phyloP scores from a whole-genome alignment of 306 rosid genomes.

The Prunus campanulata region DNA sequence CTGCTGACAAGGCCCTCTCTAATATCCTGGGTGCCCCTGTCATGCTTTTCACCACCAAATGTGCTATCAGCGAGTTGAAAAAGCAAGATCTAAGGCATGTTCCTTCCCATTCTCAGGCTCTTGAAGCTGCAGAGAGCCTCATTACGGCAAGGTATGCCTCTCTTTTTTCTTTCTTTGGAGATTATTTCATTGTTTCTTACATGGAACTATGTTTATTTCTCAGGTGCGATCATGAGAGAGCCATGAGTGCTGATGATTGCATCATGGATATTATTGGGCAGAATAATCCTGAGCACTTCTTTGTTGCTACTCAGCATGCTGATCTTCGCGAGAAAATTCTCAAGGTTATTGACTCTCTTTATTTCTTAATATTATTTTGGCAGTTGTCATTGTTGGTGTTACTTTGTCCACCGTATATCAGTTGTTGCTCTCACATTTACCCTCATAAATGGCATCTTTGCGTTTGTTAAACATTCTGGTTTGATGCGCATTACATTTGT shows the following conservation, averaged over 20 bases:
- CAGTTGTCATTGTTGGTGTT: background rate
- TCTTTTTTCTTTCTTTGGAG: background rate
- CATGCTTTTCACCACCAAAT: constrained; percentile 80
- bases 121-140: constrained; percentile 60
- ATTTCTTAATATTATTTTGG: background rate
- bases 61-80: constrained; percentile 68
- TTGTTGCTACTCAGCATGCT: constrained; percentile 73
- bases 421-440: background rate
- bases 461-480: background rate
- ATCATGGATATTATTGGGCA: constrained; percentile 63
- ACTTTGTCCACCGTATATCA: background rate
- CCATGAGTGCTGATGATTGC: constrained; percentile 54
- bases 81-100: constrained; percentile 62
- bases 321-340: constrained; percentile 55
- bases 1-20: constrained; percentile 61
- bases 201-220: background rate
- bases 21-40: constrained; percentile 54
- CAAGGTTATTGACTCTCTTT: constrained; percentile 38
- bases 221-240: constrained; percentile 71
- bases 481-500: background rate
- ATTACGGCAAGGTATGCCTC: constrained; percentile 52
- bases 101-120: constrained; percentile 40
- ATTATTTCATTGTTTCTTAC: constrained; percentile 1
- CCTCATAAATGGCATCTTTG: background rate
- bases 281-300: constrained; percentile 71